Base-by-base conservation (phyloP, 108 stramenopile genomes). In the Pseudonitzschia pungens region DNA sequence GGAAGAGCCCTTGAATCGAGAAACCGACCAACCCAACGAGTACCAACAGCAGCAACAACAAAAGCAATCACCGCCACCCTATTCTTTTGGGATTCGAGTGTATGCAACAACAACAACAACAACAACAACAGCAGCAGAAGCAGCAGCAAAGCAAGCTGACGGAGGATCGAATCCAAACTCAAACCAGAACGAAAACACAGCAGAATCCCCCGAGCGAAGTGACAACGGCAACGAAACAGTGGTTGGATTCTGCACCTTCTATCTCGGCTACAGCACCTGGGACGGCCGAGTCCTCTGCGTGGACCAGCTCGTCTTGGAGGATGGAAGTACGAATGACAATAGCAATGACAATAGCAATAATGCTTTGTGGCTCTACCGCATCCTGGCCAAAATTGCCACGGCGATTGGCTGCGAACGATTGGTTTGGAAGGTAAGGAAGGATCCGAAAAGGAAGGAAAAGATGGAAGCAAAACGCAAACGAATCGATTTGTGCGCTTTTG, bases 211-310 rank as follows among this genome's bases (percentile, higher is more conserved):
- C n/a, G n/a, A n/a, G n/a, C n/a, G n/a, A n/a, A n/a, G n/a, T n/a
- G n/a, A n/a, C n/a, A n/a, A n/a, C n/a, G n/a, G n/a, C n/a, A n/a
- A n/a, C n/a, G n/a, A n/a, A n/a, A n/a, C n/a, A n/a, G n/a, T 62
- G 62, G 27, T 68, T 68, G 67, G 67, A 68, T 72, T 72, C 11
- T 58, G 65, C 11, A 73, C 77, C 7, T 77, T 77, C 20, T 82
- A 77, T 50, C 42, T 76, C 31, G 77, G 67, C 11, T 82, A 82
- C 48, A 76, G 75, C 57, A 82, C 76, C 18, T 82, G 81, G 81
- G 73, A 82, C 52, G 81, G 73, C 1, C 72, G 77, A 29, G 31
- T 70, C 8, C n/a, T 82, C 16, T 82, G 50, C 58, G 33, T 68
- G 10, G 75, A 82, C 29, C 42, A 75, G 32, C 3, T 58, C 7